Base-by-base conservation (phyloP, 2,329 filamentous ascomycete genomes). In the Colletotrichum incanum region DNA sequence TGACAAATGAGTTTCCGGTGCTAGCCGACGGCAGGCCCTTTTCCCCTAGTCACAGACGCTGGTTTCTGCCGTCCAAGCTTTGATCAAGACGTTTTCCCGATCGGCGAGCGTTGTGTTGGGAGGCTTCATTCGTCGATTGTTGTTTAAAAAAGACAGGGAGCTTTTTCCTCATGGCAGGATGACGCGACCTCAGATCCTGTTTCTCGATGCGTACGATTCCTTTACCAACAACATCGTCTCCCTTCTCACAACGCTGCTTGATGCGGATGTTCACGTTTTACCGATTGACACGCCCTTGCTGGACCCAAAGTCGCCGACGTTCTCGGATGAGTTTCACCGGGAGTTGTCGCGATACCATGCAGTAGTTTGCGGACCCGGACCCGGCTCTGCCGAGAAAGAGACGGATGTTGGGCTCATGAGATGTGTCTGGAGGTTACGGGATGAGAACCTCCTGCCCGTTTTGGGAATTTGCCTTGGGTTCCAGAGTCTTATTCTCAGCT, bases 191-290 rank as follows among this genome's bases (percentile, higher is more conserved):
- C 85, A 85, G 72, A 93, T 98, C 74, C 90, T 98, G 74, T 98
- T 97, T 83, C 87, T 99, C 76, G 96, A 98, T 81, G 95, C 96
- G 74, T 97, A 97, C 83, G 96, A 99, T 84, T 98, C 95, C 52
- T 99, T 98, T 83, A 94, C 95, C 67, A 95, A 97, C 84, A 98
- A 98, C 84, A 96, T 98, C 77, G 91, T 97, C 65, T 92, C 93
- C 7, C 89, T 98, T 43, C 87, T 98, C 58, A 89, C 93, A 76
- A 90, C 92, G 5, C 87, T 90, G 4, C 87, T 97, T 11, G 84
- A 87, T 71, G 93, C 89, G 26, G 86, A 91, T 20, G 92, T 97
- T 43, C 89, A 89, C 56, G 89, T 93, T 54, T 86, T 97, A 71
- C 90, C 89, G 74, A 95, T 97, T 76, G 93, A 94, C 77, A 86